Percentiles rank a stretch among this genome's conserved stretches.
These are phyloP conservation scores for Afroboletus lepidellus DNA, from an alignment of 1,284 basidiomycete genomes.

Conservation along the genomic window DNA sequence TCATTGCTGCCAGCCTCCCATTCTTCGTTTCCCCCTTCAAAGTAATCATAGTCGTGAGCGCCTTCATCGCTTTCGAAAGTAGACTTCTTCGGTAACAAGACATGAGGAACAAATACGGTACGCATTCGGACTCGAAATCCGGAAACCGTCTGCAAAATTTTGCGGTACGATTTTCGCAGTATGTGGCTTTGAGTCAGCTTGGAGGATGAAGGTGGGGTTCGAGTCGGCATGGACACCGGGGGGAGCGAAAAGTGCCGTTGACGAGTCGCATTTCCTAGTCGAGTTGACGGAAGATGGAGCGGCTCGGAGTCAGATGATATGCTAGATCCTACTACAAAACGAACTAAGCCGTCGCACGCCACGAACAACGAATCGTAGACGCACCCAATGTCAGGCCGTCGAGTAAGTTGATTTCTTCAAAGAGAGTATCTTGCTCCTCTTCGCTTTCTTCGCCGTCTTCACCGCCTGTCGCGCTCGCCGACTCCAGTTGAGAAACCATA, in stretches of 20 bases:
- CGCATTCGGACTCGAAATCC: slow-evolving; percentile 87
- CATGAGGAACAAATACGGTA: slow-evolving; percentile 82
- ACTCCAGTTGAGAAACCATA: slow-evolving; percentile 14
- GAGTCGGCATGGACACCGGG: slow-evolving; percentile 42
- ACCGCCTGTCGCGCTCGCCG: slow-evolving; percentile 25
- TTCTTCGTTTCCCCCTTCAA: slow-evolving; percentile 50
- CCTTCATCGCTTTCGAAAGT: slow-evolving; percentile 19
- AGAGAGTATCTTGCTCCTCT: slow-evolving; percentile 44
- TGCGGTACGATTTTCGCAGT: slow-evolving; percentile 82
- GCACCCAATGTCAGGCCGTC: slow-evolving; percentile 59
- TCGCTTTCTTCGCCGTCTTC: slow-evolving; percentile 27
- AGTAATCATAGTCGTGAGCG: slow-evolving; percentile 34
- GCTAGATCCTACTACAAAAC: slow-evolving; percentile 41
- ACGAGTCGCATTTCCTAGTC: slow-evolving; percentile 62
- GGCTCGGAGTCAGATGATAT: slow-evolving; percentile 39
- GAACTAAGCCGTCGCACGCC: not conserved
- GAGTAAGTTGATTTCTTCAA: slow-evolving; percentile 81
- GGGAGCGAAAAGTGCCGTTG: slow-evolving; percentile 62
- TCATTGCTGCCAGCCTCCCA: slow-evolving; percentile 75
- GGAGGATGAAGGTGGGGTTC: slow-evolving; percentile 41
- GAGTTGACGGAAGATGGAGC: slow-evolving; percentile 58
- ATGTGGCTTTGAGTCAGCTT: slow-evolving; percentile 53
- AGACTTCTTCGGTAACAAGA: slow-evolving; percentile 48
- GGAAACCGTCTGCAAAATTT: slow-evolving; percentile 71
- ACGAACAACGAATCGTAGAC: slow-evolving; percentile 11